Evolutionary conservation across 192 early-diverging fungal species (phyloP).

Genomic region (Linnemannia exigua): DNA sequence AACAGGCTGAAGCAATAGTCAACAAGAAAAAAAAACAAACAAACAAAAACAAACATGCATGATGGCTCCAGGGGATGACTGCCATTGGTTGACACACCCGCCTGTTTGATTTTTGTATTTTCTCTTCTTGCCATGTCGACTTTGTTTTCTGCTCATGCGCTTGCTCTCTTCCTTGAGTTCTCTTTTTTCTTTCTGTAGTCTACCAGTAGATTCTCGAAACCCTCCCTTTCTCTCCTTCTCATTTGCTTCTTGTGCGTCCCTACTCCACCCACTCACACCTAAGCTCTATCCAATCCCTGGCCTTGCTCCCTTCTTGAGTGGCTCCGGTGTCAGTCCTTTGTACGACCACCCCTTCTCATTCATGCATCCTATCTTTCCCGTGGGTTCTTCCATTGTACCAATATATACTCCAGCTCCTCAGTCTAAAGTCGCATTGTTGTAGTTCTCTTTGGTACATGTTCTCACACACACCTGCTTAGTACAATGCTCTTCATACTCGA

Average conservation of each 20-base stretch:
- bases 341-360: not conserved
- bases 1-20: not conserved
- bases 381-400: not conserved
- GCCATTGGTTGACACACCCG: conserved; percentile 7
- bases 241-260: not conserved
- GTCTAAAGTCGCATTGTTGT: too few species aligned
- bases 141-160: not conserved
- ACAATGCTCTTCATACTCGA: too few species aligned
- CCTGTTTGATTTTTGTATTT: not conserved
- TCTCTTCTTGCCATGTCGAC: not conserved
- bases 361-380: conserved; percentile 19
- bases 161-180: not conserved
- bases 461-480: too few species aligned
- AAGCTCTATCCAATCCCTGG: not conserved
- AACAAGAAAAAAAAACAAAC: not conserved
- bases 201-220: not conserved
- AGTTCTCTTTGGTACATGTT: too few species aligned
- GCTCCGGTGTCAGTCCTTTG: not conserved
- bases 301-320: not conserved
- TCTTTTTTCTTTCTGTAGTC: not conserved
- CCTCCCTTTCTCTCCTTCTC: too few species aligned
- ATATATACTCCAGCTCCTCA: too few species aligned
- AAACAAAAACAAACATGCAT: conserved; percentile 18
- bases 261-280: conserved; percentile 16
- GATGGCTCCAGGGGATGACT: not conserved